Evolutionary conservation across 1,284 basidiomycete genomes (phyloP).

Genomic region (Puccinia novopanici): DNA sequence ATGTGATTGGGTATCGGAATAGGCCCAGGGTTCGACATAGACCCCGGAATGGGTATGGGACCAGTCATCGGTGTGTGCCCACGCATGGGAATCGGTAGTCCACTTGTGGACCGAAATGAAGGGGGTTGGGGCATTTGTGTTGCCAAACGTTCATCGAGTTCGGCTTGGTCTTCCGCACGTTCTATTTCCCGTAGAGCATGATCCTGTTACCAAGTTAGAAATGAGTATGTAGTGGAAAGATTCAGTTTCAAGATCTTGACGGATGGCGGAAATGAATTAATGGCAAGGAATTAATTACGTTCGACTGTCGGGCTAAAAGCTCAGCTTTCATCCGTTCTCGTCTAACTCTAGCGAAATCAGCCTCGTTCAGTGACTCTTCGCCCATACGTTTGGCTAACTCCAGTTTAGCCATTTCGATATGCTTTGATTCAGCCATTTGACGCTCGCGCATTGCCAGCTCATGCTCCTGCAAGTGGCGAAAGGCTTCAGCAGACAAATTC

Average conservation of each 20-base stretch:
- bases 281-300: slow-evolving; percentile 21
- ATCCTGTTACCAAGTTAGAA: slow-evolving; percentile 28
- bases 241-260: neutral
- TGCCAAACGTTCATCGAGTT: slow-evolving; percentile 14
- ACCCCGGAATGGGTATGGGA: slow-evolving; percentile 22
- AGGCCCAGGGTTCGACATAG: slow-evolving; percentile 3
- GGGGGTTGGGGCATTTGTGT: slow-evolving; percentile 25
- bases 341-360: slow-evolving; percentile 49
- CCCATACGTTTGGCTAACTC: slow-evolving; percentile 50
- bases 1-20: slow-evolving; percentile 28
- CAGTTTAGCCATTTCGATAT: slow-evolving; percentile 46
- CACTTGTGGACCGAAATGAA: slow-evolving; percentile 1
- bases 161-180: neutral
- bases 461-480: slow-evolving; percentile 33
- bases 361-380: slow-evolving; percentile 43
- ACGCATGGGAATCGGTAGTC: slow-evolving; percentile 3
- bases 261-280: too few species aligned
- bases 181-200: slow-evolving; percentile 32
- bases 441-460: slow-evolving; percentile 45
- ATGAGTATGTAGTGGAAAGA: neutral
- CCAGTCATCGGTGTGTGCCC: slow-evolving; percentile 15
- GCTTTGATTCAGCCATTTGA: slow-evolving; percentile 37
- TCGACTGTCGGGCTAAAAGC: slow-evolving; percentile 38
- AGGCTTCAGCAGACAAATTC: slow-evolving; percentile 8
- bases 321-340: slow-evolving; percentile 49